These are phyloP conservation scores for Apiospora sp. DNA, from an alignment of 2,329 filamentous ascomycete species.

Conservation along the genomic window DNA sequence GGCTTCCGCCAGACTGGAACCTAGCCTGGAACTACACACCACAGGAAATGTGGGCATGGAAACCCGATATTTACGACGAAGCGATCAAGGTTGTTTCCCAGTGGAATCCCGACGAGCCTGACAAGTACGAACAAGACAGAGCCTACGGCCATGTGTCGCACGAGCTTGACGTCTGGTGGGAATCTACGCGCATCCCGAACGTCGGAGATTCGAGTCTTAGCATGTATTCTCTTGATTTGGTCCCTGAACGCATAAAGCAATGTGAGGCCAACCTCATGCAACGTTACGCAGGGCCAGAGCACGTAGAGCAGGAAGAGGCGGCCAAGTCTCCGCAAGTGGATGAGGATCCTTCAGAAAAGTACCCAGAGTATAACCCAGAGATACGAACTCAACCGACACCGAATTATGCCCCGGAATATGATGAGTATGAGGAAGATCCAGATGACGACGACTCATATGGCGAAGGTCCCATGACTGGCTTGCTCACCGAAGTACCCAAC, in stretches of 20 bases:
- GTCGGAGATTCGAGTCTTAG: constrained; percentile 64
- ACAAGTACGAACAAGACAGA: constrained; percentile 67
- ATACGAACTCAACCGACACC: constrained; percentile 36
- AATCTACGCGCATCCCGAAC: constrained; percentile 66
- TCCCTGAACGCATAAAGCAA: constrained; percentile 63
- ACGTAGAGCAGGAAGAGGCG: constrained; percentile 43
- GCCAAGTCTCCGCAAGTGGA: constrained; percentile 49
- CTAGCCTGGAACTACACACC: constrained; percentile 65
- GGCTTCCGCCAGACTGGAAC: constrained; percentile 57
- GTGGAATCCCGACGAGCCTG: constrained; percentile 60
- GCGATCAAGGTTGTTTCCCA: constrained; percentile 54
- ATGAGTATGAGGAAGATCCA: constrained; percentile 58
- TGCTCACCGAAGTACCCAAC: constrained; percentile 92
- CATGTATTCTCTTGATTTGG: constrained; percentile 68
- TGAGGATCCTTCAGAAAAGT: constrained; percentile 40
- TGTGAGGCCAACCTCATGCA: constrained; percentile 67
- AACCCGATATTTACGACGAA: constrained; percentile 44
- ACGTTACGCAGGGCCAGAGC: constrained; percentile 56
- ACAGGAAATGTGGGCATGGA: constrained; percentile 35
- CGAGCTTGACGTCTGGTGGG: constrained; percentile 73
- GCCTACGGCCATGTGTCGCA: constrained; percentile 68
- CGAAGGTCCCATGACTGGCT: constrained; percentile 79
- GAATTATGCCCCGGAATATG: constrained; percentile 50
- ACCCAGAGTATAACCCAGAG: constrained; percentile 49
- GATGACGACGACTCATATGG: constrained; percentile 80